Evolutionary conservation across 148 eudicot genomes (phyloP).

Genomic region (Rheum nobile): DNA sequence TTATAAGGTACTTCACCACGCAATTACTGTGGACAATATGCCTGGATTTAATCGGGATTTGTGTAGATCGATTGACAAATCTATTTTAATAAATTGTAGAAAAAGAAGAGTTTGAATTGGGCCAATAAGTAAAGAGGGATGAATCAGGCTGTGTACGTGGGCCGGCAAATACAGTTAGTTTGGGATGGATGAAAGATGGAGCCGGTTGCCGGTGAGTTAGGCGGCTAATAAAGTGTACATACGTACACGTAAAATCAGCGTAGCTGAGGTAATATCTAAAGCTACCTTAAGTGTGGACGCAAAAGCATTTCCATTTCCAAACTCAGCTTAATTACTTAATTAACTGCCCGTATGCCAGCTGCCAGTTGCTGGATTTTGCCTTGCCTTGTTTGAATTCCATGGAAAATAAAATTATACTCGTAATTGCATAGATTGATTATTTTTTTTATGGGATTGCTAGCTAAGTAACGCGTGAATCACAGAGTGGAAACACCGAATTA

Average conservation of each 20-base stretch:
- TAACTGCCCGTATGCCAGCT: not conserved
- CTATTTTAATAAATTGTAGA: too few relatives aligned
- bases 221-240: not conserved
- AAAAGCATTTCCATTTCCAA: not conserved
- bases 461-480: constrained; percentile 3
- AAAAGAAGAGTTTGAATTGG: not conserved
- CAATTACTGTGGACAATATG: not conserved
- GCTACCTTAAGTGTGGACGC: constrained; percentile 6
- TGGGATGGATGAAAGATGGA: not conserved
- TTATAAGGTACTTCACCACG: not conserved
- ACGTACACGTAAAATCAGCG: not conserved
- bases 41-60: not conserved
- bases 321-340: not conserved
- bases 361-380: not conserved
- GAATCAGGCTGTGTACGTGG: not conserved
- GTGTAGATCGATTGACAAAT: not conserved
- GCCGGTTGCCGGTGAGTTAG: not conserved
- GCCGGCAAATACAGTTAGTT: not conserved
- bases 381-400: constrained; percentile 1
- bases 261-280: not conserved
- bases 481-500: constrained; percentile 1
- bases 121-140: too few relatives aligned
- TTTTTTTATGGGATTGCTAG: not conserved
- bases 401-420: not conserved
- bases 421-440: not conserved